These are phyloP conservation scores for Brachypodium distachyon DNA, from an alignment of 202 grass and related monocot genomes.

Conservation along the genomic window DNA sequence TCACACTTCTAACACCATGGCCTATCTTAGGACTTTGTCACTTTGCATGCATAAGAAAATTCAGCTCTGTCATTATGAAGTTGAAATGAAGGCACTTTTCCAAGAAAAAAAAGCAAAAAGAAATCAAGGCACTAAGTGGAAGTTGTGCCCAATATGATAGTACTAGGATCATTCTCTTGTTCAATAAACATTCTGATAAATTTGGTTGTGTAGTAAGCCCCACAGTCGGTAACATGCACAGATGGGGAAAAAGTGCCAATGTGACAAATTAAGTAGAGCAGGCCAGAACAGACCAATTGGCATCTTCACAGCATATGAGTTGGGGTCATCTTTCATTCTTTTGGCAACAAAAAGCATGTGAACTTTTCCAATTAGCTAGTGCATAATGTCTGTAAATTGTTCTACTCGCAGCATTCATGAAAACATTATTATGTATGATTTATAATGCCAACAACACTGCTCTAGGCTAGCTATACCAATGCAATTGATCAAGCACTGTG, in stretches of 20 bases:
- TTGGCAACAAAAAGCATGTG: not conserved
- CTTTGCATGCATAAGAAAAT: not conserved
- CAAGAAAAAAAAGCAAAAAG: too few species aligned
- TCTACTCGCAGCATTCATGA: not conserved
- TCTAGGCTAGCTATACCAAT: too few species aligned
- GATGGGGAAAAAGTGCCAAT: not conserved
- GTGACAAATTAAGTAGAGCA: not conserved
- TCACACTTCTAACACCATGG: not conserved
- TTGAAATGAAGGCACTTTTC: not conserved
- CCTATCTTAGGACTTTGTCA: not conserved
- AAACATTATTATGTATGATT: not conserved
- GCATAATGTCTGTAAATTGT: not conserved
- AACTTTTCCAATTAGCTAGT: constrained; percentile 12
- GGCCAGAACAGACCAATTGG: not conserved
- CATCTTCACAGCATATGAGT: not conserved
- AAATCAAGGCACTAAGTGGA: too few species aligned
- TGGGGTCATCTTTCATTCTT: not conserved
- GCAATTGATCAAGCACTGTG: constrained; percentile 8
- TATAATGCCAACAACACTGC: not conserved
- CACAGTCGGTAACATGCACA: constrained; percentile 12
- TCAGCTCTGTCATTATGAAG: not conserved
- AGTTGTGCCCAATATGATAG: not conserved
- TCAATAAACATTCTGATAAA: not conserved
- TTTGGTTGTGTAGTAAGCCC: not conserved
- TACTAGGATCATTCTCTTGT: not conserved